Evolutionary conservation across 495 filamentous ascomycete species (phyloP).

Genomic region (Lophiostoma macrostomum): DNA sequence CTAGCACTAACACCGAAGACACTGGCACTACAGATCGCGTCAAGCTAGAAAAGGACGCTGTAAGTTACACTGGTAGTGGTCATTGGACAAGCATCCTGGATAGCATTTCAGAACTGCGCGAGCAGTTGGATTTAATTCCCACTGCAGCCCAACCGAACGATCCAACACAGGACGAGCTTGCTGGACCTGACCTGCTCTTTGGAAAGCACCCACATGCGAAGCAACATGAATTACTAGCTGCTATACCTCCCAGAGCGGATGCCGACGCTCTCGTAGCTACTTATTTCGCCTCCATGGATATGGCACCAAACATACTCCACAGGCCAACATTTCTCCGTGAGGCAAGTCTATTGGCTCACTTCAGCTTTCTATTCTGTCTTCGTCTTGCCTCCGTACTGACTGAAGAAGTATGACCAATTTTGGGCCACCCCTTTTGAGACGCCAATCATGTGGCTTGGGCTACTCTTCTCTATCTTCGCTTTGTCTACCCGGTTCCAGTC

Average conservation of each 20-base stretch:
- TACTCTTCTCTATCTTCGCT: slow-evolving; percentile 9
- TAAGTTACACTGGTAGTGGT: slow-evolving; percentile 11
- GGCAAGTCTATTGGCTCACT: not conserved
- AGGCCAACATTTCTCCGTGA: slow-evolving; percentile 19
- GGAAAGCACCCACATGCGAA: slow-evolving; percentile 15
- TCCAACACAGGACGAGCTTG: not conserved
- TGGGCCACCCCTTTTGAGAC: slow-evolving; percentile 15
- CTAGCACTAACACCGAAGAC: not conserved
- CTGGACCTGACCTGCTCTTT: slow-evolving; percentile 16
- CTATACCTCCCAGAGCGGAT: slow-evolving; percentile 8
- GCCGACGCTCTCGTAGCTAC: slow-evolving; percentile 5
- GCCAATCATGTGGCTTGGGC: slow-evolving; percentile 21
- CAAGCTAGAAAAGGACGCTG: slow-evolving; percentile 18
- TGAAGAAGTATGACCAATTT: slow-evolving; percentile 15
- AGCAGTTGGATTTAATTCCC: slow-evolving; percentile 16
- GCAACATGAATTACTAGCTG: slow-evolving; percentile 4
- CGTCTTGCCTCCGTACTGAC: not conserved
- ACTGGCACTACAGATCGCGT: slow-evolving; percentile 6
- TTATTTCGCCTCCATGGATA: slow-evolving; percentile 16
- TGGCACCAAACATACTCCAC: slow-evolving; percentile 9
- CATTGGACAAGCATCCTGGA: slow-evolving; percentile 25
- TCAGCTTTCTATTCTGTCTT: not conserved
- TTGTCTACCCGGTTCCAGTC: slow-evolving; percentile 12
- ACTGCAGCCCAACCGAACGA: not conserved
- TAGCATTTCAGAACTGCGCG: slow-evolving; percentile 20